Percentiles rank a stretch among this genome's conserved stretches.
Conservation (phyloP, 371 early-diverging fungal genomes). For the Coemansia sp. region DNA sequence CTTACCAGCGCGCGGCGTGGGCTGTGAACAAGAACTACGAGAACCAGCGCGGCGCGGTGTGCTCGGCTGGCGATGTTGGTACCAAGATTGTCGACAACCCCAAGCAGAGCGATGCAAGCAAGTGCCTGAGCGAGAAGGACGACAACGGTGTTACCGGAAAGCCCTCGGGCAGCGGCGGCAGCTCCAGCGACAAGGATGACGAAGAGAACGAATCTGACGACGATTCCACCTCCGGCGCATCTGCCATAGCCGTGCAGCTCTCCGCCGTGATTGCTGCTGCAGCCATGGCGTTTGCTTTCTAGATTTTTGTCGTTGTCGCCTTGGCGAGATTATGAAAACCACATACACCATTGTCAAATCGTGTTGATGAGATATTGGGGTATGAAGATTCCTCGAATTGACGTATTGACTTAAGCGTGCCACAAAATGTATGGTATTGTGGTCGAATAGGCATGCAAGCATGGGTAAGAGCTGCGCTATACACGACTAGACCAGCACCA, state of each 20-base stretch:
- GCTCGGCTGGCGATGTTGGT: constrained; percentile 38
- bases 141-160: constrained; percentile 29
- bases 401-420: too few species aligned
- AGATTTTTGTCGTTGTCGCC: background rate
- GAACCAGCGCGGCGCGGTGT: constrained; percentile 32
- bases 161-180: background rate
- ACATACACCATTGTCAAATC: too few species aligned
- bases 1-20: constrained; percentile 45
- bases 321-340: too few species aligned
- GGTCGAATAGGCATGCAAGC: too few species aligned
- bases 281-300: background rate
- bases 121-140: constrained; percentile 35
- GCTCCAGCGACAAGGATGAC: background rate
- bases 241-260: background rate
- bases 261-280: background rate
- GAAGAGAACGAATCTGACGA: background rate
- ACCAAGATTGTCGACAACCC: constrained; percentile 19
- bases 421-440: too few species aligned
- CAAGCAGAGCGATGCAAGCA: background rate
- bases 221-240: background rate
- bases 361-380: too few species aligned
- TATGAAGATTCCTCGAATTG: too few species aligned
- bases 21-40: constrained; percentile 45
- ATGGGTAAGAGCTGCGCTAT: too few species aligned
- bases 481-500: too few species aligned